Evolutionary conservation across 2,329 filamentous ascomycete species (phyloP).

Genomic region (Clonostachys rhizophaga): DNA sequence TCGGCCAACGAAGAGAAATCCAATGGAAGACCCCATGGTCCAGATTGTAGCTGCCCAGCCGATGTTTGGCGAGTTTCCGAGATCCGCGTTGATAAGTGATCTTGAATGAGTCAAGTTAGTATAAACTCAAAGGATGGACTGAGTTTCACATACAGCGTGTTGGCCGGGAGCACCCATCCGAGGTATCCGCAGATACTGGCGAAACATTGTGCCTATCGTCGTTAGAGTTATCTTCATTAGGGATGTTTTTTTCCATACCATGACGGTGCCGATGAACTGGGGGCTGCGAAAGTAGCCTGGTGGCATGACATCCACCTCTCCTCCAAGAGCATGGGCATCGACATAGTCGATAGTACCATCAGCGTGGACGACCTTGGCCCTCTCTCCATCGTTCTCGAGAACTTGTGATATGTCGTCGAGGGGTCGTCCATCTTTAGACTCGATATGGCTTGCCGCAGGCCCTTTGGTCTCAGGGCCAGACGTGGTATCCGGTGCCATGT

Average conservation of each 20-base stretch:
- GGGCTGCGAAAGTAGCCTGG: slow-evolving; percentile 30
- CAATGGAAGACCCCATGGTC: slow-evolving; percentile 29
- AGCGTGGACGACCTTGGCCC: slow-evolving; percentile 23
- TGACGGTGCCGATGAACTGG: slow-evolving; percentile 33
- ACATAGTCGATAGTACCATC: slow-evolving; percentile 36
- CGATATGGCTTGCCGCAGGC: too few species aligned
- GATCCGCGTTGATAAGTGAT: slow-evolving; percentile 21
- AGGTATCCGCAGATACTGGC: slow-evolving; percentile 25
- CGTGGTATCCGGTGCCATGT: too few species aligned
- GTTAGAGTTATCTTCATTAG: background rate
- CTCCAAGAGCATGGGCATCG: slow-evolving; percentile 34
- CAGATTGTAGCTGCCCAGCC: slow-evolving; percentile 25
- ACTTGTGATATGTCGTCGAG: too few species aligned
- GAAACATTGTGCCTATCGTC: slow-evolving; percentile 19
- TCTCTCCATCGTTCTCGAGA: slow-evolving; percentile 7
- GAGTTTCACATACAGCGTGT: slow-evolving; percentile 17
- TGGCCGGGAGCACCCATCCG: slow-evolving; percentile 26
- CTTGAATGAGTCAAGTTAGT: slow-evolving; percentile 2
- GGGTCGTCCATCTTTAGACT: too few species aligned
- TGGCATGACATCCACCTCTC: slow-evolving; percentile 30
- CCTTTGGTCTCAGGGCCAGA: too few species aligned
- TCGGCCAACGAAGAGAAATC: slow-evolving; percentile 33
- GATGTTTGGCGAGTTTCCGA: slow-evolving; percentile 21
- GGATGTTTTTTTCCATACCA: slow-evolving; percentile 10
- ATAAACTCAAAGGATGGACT: background rate